Base-by-base conservation (phyloP, 2,329 filamentous ascomycete genomes). In the Emmonsiellopsis sp. region DNA sequence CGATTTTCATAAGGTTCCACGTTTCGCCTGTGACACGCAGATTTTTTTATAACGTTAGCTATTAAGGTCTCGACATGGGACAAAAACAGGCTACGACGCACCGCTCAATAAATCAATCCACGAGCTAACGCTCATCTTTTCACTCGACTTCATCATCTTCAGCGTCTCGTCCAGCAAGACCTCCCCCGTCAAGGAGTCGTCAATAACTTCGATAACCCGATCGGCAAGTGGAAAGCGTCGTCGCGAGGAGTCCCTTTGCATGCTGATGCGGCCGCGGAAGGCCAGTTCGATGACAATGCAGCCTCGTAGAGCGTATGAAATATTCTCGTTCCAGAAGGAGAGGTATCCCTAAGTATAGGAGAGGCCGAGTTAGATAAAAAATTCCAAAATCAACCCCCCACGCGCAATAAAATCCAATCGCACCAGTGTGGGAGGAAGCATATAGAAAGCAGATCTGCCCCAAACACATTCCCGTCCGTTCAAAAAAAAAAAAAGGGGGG, bases 291-390 rank as follows among this genome's bases (percentile, higher is more conserved):
- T 89, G 62, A 98, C 93, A 70, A 98, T 98, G 75, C 93, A 98
- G 68, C 93, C 93, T 70, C 93, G 85, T 58, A 98, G 80, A 60
- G 93, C 93, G 71, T 98, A 98, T 56, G 91, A 96, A 67, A 98
- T 98, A 76, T 98, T 98, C 75, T 98, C 93, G 75, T 98, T 98
- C 93, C 93, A 98, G 75, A 98, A 98, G 32, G 92, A 97, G 59
- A 98, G 84, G 69, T 98, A 97, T 61, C 93, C 93, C 90, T 95
- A 68, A 68, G 49, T 49, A 53, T 54, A 35, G 40, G 46, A 54
- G 32, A 37, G 10, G 11, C 15, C 26, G 9, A 37, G 13, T 1
- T 26, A 30, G 40, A 32, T 34, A 41, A n/a, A 20, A 43, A 15
- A 20, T 31, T 43, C 31, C 31, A 52, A 38, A 32, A 20, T 41